Evolutionary conservation across 148 eudicot species (phyloP).

Genomic region (Rhododendron simsii): DNA sequence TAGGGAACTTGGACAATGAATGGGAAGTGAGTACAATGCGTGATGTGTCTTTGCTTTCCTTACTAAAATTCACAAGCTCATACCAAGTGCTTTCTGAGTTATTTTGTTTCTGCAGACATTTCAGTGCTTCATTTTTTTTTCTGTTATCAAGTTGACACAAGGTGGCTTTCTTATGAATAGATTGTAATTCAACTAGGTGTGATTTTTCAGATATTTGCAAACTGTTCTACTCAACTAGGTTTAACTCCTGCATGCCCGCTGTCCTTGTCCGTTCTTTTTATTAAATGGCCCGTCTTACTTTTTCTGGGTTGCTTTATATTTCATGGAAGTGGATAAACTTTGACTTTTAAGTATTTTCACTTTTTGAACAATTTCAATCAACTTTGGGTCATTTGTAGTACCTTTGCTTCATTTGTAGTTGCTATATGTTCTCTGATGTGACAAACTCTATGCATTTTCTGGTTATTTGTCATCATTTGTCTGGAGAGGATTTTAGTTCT

Average conservation of each 20-base stretch:
- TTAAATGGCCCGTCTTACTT: neutral
- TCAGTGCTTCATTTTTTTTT: neutral
- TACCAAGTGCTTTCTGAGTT: neutral
- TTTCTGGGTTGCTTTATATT: neutral
- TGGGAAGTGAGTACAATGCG: neutral
- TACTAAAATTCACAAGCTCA: neutral
- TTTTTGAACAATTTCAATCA: neutral
- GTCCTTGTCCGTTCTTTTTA: neutral
- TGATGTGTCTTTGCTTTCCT: neutral
- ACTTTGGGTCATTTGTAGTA: neutral
- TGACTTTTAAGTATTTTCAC: neutral
- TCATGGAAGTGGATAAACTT: neutral
- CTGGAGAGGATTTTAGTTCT: neutral
- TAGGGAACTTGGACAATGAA: neutral
- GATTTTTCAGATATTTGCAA: neutral
- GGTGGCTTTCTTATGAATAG: neutral
- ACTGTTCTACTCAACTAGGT: neutral
- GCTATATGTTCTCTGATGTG: slow-evolving; percentile 7
- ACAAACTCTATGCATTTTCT: neutral
- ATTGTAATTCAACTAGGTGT: neutral
- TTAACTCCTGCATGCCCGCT: neutral
- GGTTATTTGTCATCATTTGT: neutral
- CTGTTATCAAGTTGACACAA: neutral
- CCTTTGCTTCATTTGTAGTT: neutral
- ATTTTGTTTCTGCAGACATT: neutral